A percentile compares a stretch with the other conserved stretches of the same genome.
Evolutionary conservation across 805 yeast species (phyloP).

Genomic region (Hanseniaspora hatyaiensis): DNA sequence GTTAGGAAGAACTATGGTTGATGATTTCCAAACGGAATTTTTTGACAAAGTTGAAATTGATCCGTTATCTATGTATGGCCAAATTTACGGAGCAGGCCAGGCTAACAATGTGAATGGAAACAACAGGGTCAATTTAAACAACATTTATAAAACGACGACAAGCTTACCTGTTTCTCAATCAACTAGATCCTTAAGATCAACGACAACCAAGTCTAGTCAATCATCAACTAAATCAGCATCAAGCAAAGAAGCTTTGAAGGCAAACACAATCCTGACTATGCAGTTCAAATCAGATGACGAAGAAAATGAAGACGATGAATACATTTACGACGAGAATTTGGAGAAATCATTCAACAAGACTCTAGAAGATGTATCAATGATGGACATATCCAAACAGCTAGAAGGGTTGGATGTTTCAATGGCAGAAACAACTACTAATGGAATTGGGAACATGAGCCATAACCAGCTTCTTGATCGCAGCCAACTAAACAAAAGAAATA

Average conservation of each 20-base stretch:
- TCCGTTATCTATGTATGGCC: neutral
- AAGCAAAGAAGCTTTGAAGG: neutral
- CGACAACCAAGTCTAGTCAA: constrained; percentile 3
- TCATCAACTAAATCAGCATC: neutral
- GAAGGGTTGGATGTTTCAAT: constrained; percentile 26
- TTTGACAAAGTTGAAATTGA: constrained; percentile 18
- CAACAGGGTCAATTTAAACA: no score
- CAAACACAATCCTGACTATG: constrained; percentile 21
- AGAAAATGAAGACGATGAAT: constrained; percentile 27
- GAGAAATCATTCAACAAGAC: constrained; percentile 31
- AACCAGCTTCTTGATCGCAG: no score
- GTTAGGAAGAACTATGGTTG: constrained; percentile 52
- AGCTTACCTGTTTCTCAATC: constrained; percentile 11
- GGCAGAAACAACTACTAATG: constrained; percentile 15
- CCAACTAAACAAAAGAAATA: no score
- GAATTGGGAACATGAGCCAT: no score
- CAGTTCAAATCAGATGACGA: constrained; percentile 24
- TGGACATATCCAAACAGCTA: constrained; percentile 30
- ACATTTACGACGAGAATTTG: constrained; percentile 29
- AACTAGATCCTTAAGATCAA: constrained; percentile 13
- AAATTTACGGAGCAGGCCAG: constrained; percentile 1
- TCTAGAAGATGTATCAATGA: constrained; percentile 32
- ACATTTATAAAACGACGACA: no score
- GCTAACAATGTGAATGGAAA: no score
- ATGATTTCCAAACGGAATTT: constrained; percentile 30